Conservation (phyloP, 805 yeast species). For the Metschnikowia noctiluminum region DNA sequence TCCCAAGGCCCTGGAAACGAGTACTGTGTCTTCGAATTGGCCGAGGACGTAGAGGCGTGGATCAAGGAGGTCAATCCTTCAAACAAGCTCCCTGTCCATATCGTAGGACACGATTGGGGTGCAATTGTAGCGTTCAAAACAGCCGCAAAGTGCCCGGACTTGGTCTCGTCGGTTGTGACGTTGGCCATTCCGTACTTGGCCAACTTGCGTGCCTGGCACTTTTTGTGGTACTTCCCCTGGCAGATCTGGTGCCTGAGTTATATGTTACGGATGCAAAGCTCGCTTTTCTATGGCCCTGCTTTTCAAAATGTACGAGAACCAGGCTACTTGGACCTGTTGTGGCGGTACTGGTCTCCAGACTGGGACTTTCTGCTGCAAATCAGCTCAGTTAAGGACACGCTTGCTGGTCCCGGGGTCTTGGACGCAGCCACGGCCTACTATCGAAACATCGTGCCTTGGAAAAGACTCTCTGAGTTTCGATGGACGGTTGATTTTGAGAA, state of each 20-base stretch:
- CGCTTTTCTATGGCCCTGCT: conserved; percentile 20
- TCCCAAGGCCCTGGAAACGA: conserved; percentile 25
- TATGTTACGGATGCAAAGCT: conserved; percentile 36
- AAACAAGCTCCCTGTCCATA: conserved; percentile 28
- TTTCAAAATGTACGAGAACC: conserved; percentile 16
- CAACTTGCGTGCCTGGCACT: conserved; percentile 26
- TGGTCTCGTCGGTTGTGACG: conserved; percentile 31
- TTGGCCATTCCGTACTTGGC: conserved; percentile 38
- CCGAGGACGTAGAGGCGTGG: conserved; percentile 35
- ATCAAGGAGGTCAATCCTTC: conserved; percentile 21
- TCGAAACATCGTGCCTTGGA: conserved; percentile 22
- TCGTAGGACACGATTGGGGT: conserved; percentile 47
- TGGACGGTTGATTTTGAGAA: conserved; percentile 31
- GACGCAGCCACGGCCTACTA: conserved; percentile 40
- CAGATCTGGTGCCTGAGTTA: conserved; percentile 36
- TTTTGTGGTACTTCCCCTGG: conserved; percentile 29
- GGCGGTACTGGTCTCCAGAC: conserved; percentile 40
- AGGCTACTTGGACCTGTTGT: conserved; percentile 31
- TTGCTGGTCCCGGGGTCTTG: conserved; percentile 25
- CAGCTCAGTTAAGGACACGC: conserved; percentile 26
- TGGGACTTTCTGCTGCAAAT: conserved; percentile 32
- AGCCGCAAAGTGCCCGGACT: conserved; percentile 33
- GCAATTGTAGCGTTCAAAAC: conserved; percentile 36
- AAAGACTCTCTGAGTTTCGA: conserved; percentile 15
- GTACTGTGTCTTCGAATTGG: conserved; percentile 29